Conservation (phyloP, 139 green algal species). For the Parachlorella kessleri region DNA sequence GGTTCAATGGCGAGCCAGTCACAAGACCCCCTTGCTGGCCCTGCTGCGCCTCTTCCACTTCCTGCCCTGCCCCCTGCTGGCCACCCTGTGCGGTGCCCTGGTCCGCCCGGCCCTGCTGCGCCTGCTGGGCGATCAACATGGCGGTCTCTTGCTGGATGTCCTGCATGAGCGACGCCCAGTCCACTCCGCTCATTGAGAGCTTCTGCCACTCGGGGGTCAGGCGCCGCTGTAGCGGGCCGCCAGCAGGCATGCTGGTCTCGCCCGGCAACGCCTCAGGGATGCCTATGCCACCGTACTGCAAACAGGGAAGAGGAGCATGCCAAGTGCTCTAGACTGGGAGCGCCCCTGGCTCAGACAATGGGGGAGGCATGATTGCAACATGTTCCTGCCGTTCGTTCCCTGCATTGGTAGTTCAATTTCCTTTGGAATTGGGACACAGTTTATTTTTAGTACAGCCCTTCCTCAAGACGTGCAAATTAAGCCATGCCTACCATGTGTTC, state of each 20-base stretch:
- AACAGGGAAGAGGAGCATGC: not conserved
- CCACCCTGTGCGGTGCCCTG: not conserved
- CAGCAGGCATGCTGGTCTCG: not conserved
- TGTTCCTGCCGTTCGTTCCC: no score
- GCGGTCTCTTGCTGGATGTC: not conserved
- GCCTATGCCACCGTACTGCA: not conserved
- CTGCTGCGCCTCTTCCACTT: no score
- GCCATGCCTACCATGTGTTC: not conserved
- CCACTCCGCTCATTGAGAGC: not conserved
- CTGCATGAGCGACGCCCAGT: not conserved
- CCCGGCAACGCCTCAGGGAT: no score
- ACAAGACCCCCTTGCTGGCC: not conserved
- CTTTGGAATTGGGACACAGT: no score
- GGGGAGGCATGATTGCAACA: no score
- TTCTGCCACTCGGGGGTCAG: not conserved
- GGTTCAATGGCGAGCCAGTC: no score
- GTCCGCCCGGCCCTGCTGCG: not conserved
- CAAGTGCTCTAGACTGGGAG: not conserved
- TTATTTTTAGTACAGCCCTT: no score
- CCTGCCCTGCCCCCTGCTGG: not conserved
- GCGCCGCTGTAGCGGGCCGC: not conserved
- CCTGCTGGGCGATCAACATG: not conserved
- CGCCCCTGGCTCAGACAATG: no score
- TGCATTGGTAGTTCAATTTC: no score
- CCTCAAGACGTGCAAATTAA: no score